Evolutionary conservation across 768 basidiomycete species (phyloP).

Genomic region (Leucosporidium creatinivorum): DNA sequence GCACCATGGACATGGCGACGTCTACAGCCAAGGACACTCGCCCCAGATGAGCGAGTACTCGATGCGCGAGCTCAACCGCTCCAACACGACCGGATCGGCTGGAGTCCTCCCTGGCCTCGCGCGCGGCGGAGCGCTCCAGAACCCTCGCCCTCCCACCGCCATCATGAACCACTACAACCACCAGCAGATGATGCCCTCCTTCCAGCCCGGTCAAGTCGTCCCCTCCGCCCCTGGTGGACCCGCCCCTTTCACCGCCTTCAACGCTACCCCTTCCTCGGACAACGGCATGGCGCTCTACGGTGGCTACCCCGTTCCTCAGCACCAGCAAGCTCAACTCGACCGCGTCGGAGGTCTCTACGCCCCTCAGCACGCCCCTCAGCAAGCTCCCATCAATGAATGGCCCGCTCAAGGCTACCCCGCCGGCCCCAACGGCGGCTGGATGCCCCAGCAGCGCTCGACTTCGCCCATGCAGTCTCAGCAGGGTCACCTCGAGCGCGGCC

Average conservation of each 20-base stretch:
- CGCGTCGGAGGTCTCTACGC: neutral
- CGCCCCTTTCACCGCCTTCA: neutral
- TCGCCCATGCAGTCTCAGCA: too few species aligned
- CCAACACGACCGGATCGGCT: neutral
- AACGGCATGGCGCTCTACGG: slow-evolving; percentile 9
- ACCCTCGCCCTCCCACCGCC: slow-evolving; percentile 25
- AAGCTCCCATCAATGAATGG: neutral
- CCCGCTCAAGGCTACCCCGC: too few species aligned
- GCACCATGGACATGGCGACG: too few species aligned
- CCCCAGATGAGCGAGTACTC: slow-evolving; percentile 32
- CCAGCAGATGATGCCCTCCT: slow-evolving; percentile 24
- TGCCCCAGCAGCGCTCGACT: too few species aligned
- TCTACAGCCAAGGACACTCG: slow-evolving; percentile 13
- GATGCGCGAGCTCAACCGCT: slow-evolving; percentile 1
- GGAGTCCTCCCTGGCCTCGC: slow-evolving; percentile 17
- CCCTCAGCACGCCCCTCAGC: neutral
- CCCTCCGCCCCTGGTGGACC: neutral
- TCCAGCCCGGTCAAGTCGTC: slow-evolving; percentile 25
- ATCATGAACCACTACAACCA: slow-evolving; percentile 25
- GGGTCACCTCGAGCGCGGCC: neutral
- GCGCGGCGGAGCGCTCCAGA: slow-evolving; percentile 14
- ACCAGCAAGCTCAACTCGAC: neutral
- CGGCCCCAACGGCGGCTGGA: too few species aligned
- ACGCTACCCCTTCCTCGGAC: neutral
- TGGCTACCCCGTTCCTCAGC: neutral